Conservation (phyloP, 192 early-diverging fungal species). For the Backusella mclennaniae region DNA sequence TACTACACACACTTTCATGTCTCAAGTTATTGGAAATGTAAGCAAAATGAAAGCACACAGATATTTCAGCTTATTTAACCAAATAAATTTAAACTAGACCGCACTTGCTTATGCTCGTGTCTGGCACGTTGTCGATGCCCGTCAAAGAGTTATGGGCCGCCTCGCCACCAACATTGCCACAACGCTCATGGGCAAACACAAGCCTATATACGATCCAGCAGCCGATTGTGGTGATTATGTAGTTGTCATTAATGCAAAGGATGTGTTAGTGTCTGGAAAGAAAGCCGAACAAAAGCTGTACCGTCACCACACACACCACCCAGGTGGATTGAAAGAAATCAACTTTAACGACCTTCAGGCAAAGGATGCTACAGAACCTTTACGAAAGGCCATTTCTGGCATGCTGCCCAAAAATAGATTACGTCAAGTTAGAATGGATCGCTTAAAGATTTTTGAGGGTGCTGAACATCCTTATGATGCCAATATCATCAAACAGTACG, state of each 20-base stretch:
- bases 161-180: slow-evolving; percentile 82
- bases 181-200: slow-evolving; percentile 95
- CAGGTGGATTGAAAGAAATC: slow-evolving; percentile 83
- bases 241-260: slow-evolving; percentile 89
- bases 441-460: slow-evolving; percentile 83
- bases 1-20: slow-evolving; percentile 32
- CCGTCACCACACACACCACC: slow-evolving; percentile 81
- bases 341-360: slow-evolving; percentile 70
- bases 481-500: slow-evolving; percentile 84
- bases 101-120: slow-evolving; percentile 83
- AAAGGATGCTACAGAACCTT: slow-evolving; percentile 74
- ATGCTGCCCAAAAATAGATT: slow-evolving; percentile 95
- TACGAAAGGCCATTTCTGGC: slow-evolving; percentile 90
- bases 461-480: slow-evolving; percentile 81
- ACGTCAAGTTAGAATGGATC: slow-evolving; percentile 69
- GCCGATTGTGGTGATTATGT: slow-evolving; percentile 96
- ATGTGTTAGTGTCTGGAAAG: slow-evolving; percentile 76
- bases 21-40: slow-evolving; percentile 60
- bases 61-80: neutral
- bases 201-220: slow-evolving; percentile 88
- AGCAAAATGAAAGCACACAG: neutral
- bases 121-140: slow-evolving; percentile 92
- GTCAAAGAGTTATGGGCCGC: slow-evolving; percentile 83
- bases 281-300: slow-evolving; percentile 87
- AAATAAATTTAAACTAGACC: slow-evolving; percentile 44